Percentiles rank a stretch among this genome's conserved stretches.
Evolutionary conservation across 2,329 filamentous ascomycete genomes (phyloP).

Genomic region (Cytospora piceicola): DNA sequence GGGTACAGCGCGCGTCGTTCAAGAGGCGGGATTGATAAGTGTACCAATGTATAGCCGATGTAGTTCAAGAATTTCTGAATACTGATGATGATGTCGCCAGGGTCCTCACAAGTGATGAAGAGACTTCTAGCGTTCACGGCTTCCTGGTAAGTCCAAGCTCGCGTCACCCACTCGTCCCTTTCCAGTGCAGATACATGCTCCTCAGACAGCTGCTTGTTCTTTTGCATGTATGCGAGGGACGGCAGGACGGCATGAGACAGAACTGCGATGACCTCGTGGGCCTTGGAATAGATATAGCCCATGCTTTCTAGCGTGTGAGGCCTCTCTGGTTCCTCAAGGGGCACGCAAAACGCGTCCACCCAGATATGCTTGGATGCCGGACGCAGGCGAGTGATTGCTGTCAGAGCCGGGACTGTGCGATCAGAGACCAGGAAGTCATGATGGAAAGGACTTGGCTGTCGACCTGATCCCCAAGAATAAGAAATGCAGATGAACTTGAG

Average conservation of each 20-base stretch:
- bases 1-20: slow-evolving; percentile 6
- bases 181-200: not conserved
- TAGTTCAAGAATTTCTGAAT: not conserved
- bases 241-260: slow-evolving; percentile 5
- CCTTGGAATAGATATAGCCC: slow-evolving; percentile 22
- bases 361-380: slow-evolving; percentile 14
- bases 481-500: slow-evolving; percentile 20
- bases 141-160: slow-evolving; percentile 22
- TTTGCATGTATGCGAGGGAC: not conserved
- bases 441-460: slow-evolving; percentile 8
- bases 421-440: slow-evolving; percentile 5
- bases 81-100: not conserved
- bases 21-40: not conserved
- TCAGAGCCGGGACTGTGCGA: slow-evolving; percentile 6
- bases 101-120: slow-evolving; percentile 11
- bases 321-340: not conserved
- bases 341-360: slow-evolving; percentile 23
- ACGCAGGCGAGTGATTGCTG: slow-evolving; percentile 3
- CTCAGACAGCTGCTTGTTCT: not conserved
- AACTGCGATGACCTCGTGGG: slow-evolving; percentile 12
- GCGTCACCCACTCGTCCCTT: slow-evolving; percentile 18
- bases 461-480: slow-evolving; percentile 17
- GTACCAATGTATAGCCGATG: not conserved
- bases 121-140: slow-evolving; percentile 15
- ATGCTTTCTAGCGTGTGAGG: slow-evolving; percentile 19